A percentile compares a stretch with the other conserved stretches of the same genome.
These are phyloP conservation scores for Macrophomina phaseolina DNA, from an alignment of 2,329 filamentous ascomycete genomes.

Conservation along the genomic window DNA sequence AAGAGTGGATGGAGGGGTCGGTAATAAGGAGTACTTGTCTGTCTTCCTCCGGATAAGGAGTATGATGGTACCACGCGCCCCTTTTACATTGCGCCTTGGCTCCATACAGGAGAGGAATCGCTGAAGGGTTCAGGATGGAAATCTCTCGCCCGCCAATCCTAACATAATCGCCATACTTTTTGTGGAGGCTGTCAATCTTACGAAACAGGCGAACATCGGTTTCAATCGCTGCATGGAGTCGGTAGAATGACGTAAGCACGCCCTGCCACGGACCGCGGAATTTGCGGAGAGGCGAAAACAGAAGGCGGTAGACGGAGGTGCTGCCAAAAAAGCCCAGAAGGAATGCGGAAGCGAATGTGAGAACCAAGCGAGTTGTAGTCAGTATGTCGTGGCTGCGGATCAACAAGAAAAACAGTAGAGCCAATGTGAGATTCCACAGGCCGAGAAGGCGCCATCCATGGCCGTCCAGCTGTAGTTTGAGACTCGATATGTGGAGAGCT, in stretches of 20 bases:
- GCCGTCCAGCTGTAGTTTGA: slow-evolving; percentile 14
- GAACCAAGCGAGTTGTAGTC: background rate
- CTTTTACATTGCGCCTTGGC: slow-evolving; percentile 46
- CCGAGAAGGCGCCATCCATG: slow-evolving; percentile 20
- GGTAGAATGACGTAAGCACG: slow-evolving; percentile 21
- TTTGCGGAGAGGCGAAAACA: slow-evolving; percentile 48
- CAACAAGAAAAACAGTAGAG: background rate
- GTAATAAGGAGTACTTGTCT: slow-evolving; percentile 31
- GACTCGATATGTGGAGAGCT: background rate
- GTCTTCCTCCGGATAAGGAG: slow-evolving; percentile 28
- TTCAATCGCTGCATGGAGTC: background rate
- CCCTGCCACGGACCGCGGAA: slow-evolving; percentile 25
- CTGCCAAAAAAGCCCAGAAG: slow-evolving; percentile 35
- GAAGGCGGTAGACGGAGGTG: slow-evolving; percentile 46
- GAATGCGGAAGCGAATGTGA: slow-evolving; percentile 15
- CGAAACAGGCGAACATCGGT: slow-evolving; percentile 8
- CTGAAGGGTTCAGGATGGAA: slow-evolving; percentile 35
- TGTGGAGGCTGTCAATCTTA: slow-evolving; percentile 23
- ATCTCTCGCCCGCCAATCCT: slow-evolving; percentile 35
- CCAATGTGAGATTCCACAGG: slow-evolving; percentile 14
- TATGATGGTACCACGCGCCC: slow-evolving; percentile 36
- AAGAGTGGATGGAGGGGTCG: slow-evolving; percentile 34
- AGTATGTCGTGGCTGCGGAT: slow-evolving; percentile 8
- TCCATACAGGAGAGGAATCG: slow-evolving; percentile 32
- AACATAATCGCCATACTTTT: slow-evolving; percentile 27